Conservation (phyloP, 768 basidiomycete genomes). For the Saitozyma podzolica region DNA sequence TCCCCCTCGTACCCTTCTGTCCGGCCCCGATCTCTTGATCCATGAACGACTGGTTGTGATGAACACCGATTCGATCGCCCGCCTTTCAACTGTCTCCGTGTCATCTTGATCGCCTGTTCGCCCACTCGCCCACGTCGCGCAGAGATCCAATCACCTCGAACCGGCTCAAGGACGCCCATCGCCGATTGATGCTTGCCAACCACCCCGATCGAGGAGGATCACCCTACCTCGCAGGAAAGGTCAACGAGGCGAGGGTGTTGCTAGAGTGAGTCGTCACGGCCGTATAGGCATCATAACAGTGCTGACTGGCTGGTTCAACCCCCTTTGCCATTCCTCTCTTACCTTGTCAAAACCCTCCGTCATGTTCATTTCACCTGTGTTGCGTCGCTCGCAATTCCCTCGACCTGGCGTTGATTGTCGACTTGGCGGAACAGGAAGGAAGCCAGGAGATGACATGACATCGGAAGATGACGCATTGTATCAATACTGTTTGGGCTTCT, state of each 20-base stretch:
- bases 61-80: no score
- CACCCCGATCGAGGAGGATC: constrained; percentile 98
- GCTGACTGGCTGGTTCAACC: no score
- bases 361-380: no score
- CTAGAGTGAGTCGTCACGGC: constrained; percentile 58
- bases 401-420: background rate
- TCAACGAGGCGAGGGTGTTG: constrained; percentile 95
- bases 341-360: no score
- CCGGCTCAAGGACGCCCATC: constrained; percentile 89
- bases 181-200: constrained; percentile 95
- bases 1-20: background rate
- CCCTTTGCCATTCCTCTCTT: no score
- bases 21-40: background rate
- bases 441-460: constrained; percentile 7
- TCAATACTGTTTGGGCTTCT: background rate
- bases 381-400: background rate
- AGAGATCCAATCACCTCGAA: constrained; percentile 81
- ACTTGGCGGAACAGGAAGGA: constrained; percentile 9
- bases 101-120: background rate
- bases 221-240: constrained; percentile 97
- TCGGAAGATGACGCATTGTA: background rate
- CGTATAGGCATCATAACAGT: no score
- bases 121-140: constrained; percentile 1
- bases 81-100: no score
- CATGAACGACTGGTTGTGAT: background rate